Conservation (phyloP, 1,284 basidiomycete genomes). For the Ustilago crameri region DNA sequence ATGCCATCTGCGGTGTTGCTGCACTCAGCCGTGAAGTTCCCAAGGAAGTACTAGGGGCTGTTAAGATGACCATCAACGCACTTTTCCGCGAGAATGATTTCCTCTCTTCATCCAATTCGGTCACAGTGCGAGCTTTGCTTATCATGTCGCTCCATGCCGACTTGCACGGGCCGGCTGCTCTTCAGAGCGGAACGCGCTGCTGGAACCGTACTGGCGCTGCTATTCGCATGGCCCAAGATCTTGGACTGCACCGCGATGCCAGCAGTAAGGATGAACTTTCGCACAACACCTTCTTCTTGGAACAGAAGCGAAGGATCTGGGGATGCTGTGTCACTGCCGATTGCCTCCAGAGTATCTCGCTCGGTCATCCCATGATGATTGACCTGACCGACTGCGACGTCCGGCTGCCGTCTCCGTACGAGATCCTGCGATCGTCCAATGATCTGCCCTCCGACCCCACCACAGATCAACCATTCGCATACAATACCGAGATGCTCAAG, state of each 20-base stretch:
- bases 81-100: conserved; percentile 82
- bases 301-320: conserved; percentile 63
- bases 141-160: conserved; percentile 80
- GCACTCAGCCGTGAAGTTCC: conserved; percentile 86
- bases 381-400: conserved; percentile 65
- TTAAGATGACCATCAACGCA: conserved; percentile 79
- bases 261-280: conserved; percentile 58
- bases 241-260: conserved; percentile 62
- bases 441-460: conserved; percentile 50
- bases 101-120: conserved; percentile 83
- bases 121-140: conserved; percentile 88
- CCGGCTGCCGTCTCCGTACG: conserved; percentile 59
- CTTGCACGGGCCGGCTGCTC: conserved; percentile 68
- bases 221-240: conserved; percentile 64
- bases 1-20: conserved; percentile 90
- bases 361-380: conserved; percentile 62
- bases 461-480: conserved; percentile 57
- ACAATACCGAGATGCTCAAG: conserved; percentile 66
- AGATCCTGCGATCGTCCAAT: conserved; percentile 54
- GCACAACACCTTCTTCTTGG: conserved; percentile 58
- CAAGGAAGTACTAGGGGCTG: conserved; percentile 81
- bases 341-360: conserved; percentile 54
- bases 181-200: conserved; percentile 67
- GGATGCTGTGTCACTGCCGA: conserved; percentile 64
- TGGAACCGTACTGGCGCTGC: conserved; percentile 64